Evolutionary conservation across 2,329 filamentous ascomycete genomes (phyloP).

Genomic region (Exophiala viscosa): DNA sequence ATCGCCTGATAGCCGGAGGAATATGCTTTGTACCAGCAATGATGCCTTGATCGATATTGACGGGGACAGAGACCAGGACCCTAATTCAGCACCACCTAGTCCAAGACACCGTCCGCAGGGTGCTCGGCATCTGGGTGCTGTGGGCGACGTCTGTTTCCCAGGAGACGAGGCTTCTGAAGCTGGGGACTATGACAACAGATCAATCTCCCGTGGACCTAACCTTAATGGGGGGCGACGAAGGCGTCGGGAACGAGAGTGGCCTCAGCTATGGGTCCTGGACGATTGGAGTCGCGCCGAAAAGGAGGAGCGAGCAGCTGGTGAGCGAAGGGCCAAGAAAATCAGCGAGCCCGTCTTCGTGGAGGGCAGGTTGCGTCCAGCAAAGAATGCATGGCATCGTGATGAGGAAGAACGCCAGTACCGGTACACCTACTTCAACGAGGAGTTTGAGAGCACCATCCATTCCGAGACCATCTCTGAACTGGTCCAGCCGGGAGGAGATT

Average conservation of each 20-base stretch:
- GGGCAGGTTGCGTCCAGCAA: constrained; percentile 71
- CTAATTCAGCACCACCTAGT: constrained; percentile 38
- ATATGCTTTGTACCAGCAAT: constrained; percentile 30
- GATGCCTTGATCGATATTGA: constrained; percentile 48
- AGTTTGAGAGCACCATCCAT: constrained; percentile 92
- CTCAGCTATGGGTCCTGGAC: constrained; percentile 76
- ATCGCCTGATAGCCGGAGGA: constrained; percentile 37
- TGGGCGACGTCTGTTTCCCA: constrained; percentile 92
- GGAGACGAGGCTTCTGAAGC: constrained; percentile 74
- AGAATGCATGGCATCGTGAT: constrained; percentile 76
- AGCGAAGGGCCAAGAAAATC: constrained; percentile 76
- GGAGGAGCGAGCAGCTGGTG: constrained; percentile 75
- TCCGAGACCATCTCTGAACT: constrained; percentile 93
- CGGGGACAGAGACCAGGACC: constrained; percentile 24
- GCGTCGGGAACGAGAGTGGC: constrained; percentile 72
- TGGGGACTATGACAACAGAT: constrained; percentile 63
- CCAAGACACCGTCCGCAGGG: constrained; percentile 37
- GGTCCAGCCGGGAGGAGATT: constrained; percentile 76
- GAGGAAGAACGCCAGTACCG: constrained; percentile 89
- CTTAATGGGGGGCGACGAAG: constrained; percentile 44
- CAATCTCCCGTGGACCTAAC: constrained; percentile 43
- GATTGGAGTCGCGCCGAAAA: constrained; percentile 91
- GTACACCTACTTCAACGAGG: constrained; percentile 98
- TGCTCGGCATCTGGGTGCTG: constrained; percentile 53
- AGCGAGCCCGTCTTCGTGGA: constrained; percentile 91